A percentile compares a stretch with the other conserved stretches of the same genome.
Evolutionary conservation across 768 basidiomycete species (phyloP).

Genomic region (Suillus sp.): DNA sequence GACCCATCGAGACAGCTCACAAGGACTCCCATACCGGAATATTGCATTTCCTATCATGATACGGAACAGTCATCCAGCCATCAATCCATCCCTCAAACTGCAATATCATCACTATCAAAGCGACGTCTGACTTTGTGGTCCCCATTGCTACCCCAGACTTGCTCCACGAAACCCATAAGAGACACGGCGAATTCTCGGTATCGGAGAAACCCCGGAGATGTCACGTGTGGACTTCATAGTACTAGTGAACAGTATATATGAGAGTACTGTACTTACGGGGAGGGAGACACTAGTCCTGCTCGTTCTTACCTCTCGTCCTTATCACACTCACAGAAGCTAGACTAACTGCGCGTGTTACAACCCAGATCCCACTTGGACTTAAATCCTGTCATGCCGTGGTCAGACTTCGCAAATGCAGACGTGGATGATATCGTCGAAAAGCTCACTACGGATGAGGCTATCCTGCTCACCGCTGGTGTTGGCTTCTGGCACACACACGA

Average conservation of each 20-base stretch:
- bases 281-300: too few relatives aligned
- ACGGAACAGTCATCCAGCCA: neutral
- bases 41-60: neutral
- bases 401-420: conserved; percentile 67
- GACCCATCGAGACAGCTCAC: neutral
- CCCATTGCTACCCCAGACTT: neutral
- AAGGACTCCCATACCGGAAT: neutral
- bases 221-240: conserved; percentile 23
- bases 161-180: neutral
- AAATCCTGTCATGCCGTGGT: conserved; percentile 53
- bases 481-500: conserved; percentile 78
- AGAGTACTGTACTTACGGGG: conserved; percentile 9
- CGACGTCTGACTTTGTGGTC: neutral
- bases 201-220: conserved; percentile 5
- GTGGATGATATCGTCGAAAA: conserved; percentile 63
- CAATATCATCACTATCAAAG: neutral
- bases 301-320: conserved; percentile 15
- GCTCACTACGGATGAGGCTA: conserved; percentile 74
- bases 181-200: conserved; percentile 12
- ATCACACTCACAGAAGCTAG: conserved; percentile 5
- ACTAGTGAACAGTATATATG: conserved; percentile 8
- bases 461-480: conserved; percentile 69
- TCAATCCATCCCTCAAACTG: neutral
- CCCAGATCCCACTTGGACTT: neutral
- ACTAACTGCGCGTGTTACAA: neutral